Evolutionary conservation across 1,284 basidiomycete genomes (phyloP).

Genomic region (Naganishia liquefaciens): DNA sequence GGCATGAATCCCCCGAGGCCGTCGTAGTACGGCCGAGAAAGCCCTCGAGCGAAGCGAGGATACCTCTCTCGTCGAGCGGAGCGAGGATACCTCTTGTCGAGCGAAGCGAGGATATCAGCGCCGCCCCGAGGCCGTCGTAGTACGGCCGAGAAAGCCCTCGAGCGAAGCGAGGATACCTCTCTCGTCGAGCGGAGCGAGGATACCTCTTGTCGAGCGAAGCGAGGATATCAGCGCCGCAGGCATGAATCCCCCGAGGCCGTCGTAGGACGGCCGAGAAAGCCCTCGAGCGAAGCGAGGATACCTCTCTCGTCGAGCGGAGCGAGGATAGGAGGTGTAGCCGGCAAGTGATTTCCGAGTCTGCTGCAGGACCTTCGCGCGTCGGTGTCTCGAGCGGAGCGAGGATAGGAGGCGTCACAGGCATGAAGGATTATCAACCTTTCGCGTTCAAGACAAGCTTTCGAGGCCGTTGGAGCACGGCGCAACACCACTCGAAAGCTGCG

Average conservation of each 20-base stretch:
- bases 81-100: background rate
- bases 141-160: too few species aligned
- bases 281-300: background rate
- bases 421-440: background rate
- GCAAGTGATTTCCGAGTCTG: too few species aligned
- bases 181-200: constrained; percentile 9
- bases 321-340: too few species aligned
- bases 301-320: too few species aligned
- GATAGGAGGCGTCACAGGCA: background rate
- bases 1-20: too few species aligned
- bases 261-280: too few species aligned
- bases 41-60: background rate
- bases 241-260: too few species aligned
- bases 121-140: background rate
- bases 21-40: too few species aligned
- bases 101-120: background rate
- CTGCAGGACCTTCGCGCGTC: background rate
- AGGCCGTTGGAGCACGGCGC: background rate
- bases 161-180: constrained; percentile 4
- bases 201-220: too few species aligned
- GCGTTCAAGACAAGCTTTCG: background rate
- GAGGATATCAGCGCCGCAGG: background rate
- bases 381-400: background rate
- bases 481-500: background rate
- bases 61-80: background rate